Base-by-base conservation (phyloP, 2,329 filamentous ascomycete species). In the Cladosporium halotolerans region DNA sequence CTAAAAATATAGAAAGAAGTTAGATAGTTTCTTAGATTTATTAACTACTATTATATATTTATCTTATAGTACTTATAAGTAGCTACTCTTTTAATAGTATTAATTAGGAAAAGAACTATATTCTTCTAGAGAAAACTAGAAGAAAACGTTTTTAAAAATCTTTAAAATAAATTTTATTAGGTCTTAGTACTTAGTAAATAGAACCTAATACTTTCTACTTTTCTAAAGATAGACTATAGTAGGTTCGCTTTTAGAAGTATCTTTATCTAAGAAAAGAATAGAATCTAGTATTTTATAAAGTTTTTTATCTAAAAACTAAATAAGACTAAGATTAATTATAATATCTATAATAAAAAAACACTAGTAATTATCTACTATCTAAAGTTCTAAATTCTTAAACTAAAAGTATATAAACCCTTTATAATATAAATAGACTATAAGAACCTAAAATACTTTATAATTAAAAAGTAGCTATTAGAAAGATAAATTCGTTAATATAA, bases 41-140 rank as follows among this genome's bases (percentile, higher is more conserved):
- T 52, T 6, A 66, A 65, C 39, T 66, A 57, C 52, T 67, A 66
- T 39, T 36, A 34, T 38, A 16, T 50, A 8, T 67, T 68, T 51
- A 63, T 67, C 4, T 14, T 42, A 11, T 48, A 56, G 9, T 68
- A 56, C 51, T 59, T 40, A 8, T 56, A 55, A 16, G 16, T 16
- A 16, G 16, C 53, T 36, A 36, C 33, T 36, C 2, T 38, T 1
- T 51, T 64, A 48, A 59, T 42, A 28, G 34, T 19, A 18, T 38
- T 62, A 38, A 59, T 44, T 18, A 52, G 56, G 9, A 58, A 62
- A 45, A 49, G 19, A 0, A 36, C 18, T 59, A 42, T 53, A 19
- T 16, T 16, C 16, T 16, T 16, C n/a, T 59, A 58, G 44, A 40
- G 23, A 38, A 48, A 56, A 40, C 1, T 36, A 43, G 16, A 44